These are phyloP conservation scores for Microsporum ferrugineum DNA, from an alignment of 2,329 filamentous ascomycete species.

Conservation along the genomic window DNA sequence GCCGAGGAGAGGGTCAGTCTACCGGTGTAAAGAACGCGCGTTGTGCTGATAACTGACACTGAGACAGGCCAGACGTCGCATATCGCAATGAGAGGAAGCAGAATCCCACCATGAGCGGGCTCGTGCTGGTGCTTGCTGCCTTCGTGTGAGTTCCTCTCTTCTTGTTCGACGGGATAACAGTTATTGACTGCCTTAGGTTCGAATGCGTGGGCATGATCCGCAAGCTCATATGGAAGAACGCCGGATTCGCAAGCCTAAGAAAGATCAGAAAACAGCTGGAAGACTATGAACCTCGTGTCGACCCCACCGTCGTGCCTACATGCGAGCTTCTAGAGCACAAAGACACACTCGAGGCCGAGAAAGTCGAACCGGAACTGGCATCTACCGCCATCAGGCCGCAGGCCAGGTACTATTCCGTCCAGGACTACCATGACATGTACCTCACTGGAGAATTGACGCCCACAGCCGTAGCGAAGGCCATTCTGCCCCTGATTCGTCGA, in stretches of 20 bases:
- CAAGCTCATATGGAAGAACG: slow-evolving; percentile 56
- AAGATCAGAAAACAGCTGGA: slow-evolving; percentile 42
- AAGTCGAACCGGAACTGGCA: slow-evolving; percentile 16
- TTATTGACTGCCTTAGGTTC: slow-evolving; percentile 29
- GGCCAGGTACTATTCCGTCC: slow-evolving; percentile 51
- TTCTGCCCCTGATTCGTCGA: slow-evolving; percentile 59
- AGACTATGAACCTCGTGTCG: slow-evolving; percentile 42
- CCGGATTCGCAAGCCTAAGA: slow-evolving; percentile 51
- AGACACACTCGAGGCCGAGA: slow-evolving; percentile 10
- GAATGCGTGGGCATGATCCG: slow-evolving; percentile 46
- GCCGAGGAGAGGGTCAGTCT: slow-evolving; percentile 4
- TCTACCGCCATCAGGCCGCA: slow-evolving; percentile 20
- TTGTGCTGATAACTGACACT: neutral
- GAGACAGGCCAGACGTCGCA: slow-evolving; percentile 15
- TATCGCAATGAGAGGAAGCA: slow-evolving; percentile 36
- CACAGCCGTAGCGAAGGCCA: slow-evolving; percentile 54
- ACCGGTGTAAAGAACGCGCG: neutral
- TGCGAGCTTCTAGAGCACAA: slow-evolving; percentile 9
- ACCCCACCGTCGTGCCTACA: slow-evolving; percentile 46
- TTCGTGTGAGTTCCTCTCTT: slow-evolving; percentile 39
- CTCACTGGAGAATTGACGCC: slow-evolving; percentile 59
- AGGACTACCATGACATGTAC: slow-evolving; percentile 68
- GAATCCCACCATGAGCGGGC: slow-evolving; percentile 55
- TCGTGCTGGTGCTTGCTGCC: slow-evolving; percentile 45
- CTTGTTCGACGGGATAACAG: neutral